These are phyloP conservation scores for Neopestalotiopsis rosae DNA, from an alignment of 2,329 filamentous ascomycete species.

Conservation along the genomic window DNA sequence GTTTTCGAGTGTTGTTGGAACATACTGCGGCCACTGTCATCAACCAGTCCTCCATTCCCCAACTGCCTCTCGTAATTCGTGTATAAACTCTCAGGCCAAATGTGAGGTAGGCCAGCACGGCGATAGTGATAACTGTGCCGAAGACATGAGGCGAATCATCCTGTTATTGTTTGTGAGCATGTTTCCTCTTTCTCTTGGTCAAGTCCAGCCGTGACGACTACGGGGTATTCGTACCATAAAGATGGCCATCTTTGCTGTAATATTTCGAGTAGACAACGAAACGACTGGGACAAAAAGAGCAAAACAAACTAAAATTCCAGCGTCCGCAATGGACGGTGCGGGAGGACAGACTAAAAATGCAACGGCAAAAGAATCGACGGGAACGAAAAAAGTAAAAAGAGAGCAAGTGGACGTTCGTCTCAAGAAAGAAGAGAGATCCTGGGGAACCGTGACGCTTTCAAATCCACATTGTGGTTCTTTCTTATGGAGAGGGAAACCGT, in stretches of 20 bases:
- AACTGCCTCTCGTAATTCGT: conserved; percentile 20
- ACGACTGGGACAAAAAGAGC: not conserved
- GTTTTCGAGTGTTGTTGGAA: not conserved
- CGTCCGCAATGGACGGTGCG: conserved; percentile 1
- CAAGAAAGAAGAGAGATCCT: conserved; percentile 6
- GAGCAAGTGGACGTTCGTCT: conserved; percentile 7
- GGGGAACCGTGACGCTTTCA: conserved; percentile 13
- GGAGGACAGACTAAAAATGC: not conserved
- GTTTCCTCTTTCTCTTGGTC: not conserved
- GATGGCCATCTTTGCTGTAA: conserved; percentile 14
- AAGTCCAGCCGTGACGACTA: not conserved
- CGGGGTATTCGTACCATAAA: conserved; percentile 6
- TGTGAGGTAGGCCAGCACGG: conserved; percentile 21
- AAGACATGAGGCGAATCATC: conserved; percentile 25
- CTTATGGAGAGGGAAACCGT: conserved; percentile 4
- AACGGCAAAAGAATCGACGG: not conserved
- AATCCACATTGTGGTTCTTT: conserved; percentile 9
- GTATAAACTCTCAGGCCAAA: conserved; percentile 23
- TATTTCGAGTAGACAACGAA: not conserved
- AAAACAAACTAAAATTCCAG: conserved; percentile 3
- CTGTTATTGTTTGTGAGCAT: conserved; percentile 7
- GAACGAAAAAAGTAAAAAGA: not conserved
- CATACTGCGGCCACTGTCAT: conserved; percentile 25
- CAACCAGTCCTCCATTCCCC: conserved; percentile 25
- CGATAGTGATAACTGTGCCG: conserved; percentile 25